Base-by-base conservation (phyloP, 331 rosid species). In the Stylosanthes scabra region DNA sequence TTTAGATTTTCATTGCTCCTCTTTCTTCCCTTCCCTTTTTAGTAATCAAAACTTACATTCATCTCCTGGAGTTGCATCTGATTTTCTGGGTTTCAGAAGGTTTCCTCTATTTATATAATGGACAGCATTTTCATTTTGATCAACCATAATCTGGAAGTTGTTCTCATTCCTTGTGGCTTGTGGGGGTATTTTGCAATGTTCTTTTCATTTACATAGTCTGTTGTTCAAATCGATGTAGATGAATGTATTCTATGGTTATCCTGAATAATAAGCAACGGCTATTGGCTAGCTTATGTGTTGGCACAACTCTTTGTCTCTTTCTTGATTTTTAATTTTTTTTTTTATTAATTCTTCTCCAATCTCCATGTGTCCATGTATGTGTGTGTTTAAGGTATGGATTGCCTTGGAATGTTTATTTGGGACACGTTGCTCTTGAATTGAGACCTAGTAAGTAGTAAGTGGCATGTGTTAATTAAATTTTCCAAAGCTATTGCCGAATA, bases 371-470 rank as follows among this genome's bases (percentile, higher is more conserved):
- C 25, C 25, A 20, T 20, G 25, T 20, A 20, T 20, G 25, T 20
- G 25, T 3, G 6, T 34, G 4, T 34, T 34, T 4, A 34, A 34
- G 39, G 6, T 34, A 34, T 34, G 39, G 39, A 6, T 34, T 34
- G 39, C 39, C 39, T 34, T 34, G 39, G 39, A 34, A 34, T 34
- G 39, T 37, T 8, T 8, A 42, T 42, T 7, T 42, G 46, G 61
- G 63, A 73, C 66, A 62, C 44, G 54, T 51, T 37, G 66, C 28
- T 50, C 54, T 14, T 11, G 63, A 40, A 52, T 51, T 40, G 10
- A 28, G 45, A 14, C 12, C 39, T 39, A 3, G 63, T 1, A 42
- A 50, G n/a, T 15, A 3, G 63, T 1, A 42, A 50, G n/a, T 15
- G 4, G 56, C 54, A 12, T 49, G 50, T 34, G 70, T 39, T 72